Percentiles rank a stretch among this genome's conserved stretches.
Evolutionary conservation across 2,329 filamentous ascomycete species (phyloP).

Genomic region (Xylaria hypoxylon): DNA sequence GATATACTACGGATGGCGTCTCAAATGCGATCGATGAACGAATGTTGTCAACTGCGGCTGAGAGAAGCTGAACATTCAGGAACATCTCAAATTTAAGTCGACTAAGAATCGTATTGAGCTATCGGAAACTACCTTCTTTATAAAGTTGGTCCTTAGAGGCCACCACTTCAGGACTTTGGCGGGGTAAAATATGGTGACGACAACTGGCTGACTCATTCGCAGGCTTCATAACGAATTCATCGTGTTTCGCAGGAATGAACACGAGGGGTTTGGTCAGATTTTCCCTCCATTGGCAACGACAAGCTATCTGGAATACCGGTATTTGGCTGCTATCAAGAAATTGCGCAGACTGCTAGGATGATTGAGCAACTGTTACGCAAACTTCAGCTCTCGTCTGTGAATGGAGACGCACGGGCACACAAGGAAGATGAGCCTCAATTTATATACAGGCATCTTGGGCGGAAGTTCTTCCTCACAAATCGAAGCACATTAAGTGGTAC

Average conservation of each 20-base stretch:
- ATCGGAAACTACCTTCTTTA: constrained; percentile 65
- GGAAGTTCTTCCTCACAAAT: constrained; percentile 60
- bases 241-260: constrained; percentile 78
- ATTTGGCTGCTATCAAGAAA: constrained; percentile 59
- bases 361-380: constrained; percentile 49
- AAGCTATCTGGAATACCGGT: constrained; percentile 54
- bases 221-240: constrained; percentile 84
- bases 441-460: constrained; percentile 54
- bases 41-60: constrained; percentile 52
- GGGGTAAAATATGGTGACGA: not conserved
- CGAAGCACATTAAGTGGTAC: constrained; percentile 54
- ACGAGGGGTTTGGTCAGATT: constrained; percentile 78
- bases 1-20: constrained; percentile 66
- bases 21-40: constrained; percentile 53
- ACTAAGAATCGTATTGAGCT: constrained; percentile 65
- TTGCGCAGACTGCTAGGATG: constrained; percentile 56
- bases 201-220: constrained; percentile 27
- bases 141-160: constrained; percentile 58
- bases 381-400: constrained; percentile 62
- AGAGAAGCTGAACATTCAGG: constrained; percentile 37
- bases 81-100: constrained; percentile 68
- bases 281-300: constrained; percentile 52
- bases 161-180: constrained; percentile 43
- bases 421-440: constrained; percentile 46
- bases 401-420: constrained; percentile 59